Evolutionary conservation across 2,329 filamentous ascomycete genomes (phyloP).

Genomic region (Colletotrichum gigasporum): DNA sequence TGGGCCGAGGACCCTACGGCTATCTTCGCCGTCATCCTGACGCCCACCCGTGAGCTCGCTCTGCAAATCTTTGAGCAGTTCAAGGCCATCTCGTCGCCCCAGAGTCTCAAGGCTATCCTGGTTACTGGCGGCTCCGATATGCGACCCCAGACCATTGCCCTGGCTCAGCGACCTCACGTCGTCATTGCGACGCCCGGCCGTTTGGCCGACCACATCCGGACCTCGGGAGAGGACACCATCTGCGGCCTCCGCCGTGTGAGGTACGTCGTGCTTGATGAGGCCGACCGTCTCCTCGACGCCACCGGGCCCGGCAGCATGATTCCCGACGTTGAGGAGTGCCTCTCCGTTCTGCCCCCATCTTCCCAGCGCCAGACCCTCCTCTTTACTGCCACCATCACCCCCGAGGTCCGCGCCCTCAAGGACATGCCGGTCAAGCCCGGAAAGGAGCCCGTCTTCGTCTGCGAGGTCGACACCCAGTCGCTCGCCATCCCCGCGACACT

Average conservation of each 20-base stretch:
- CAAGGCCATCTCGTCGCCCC: slow-evolving; percentile 88
- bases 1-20: slow-evolving; percentile 93
- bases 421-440: slow-evolving; percentile 75
- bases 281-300: slow-evolving; percentile 84
- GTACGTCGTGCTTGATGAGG: slow-evolving; percentile 94
- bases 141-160: slow-evolving; percentile 85
- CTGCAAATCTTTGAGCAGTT: slow-evolving; percentile 97
- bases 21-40: slow-evolving; percentile 89
- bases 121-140: slow-evolving; percentile 94
- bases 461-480: slow-evolving; percentile 81
- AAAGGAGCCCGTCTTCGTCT: slow-evolving; percentile 84
- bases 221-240: slow-evolving; percentile 90
- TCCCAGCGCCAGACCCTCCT: slow-evolving; percentile 88
- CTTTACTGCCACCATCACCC: slow-evolving; percentile 95
- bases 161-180: slow-evolving; percentile 85
- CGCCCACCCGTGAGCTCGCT: slow-evolving; percentile 89
- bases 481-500: slow-evolving; percentile 84
- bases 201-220: slow-evolving; percentile 91
- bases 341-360: slow-evolving; percentile 82
- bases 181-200: slow-evolving; percentile 95
- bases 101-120: slow-evolving; percentile 87
- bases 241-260: slow-evolving; percentile 80
- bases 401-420: slow-evolving; percentile 89
- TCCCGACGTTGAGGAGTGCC: slow-evolving; percentile 90
- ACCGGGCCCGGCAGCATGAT: slow-evolving; percentile 86